Evolutionary conservation across 179 eudicot genomes (phyloP), one percentile per base, ranked within the genome.

Genomic region (Silene vulgaris): DNA sequence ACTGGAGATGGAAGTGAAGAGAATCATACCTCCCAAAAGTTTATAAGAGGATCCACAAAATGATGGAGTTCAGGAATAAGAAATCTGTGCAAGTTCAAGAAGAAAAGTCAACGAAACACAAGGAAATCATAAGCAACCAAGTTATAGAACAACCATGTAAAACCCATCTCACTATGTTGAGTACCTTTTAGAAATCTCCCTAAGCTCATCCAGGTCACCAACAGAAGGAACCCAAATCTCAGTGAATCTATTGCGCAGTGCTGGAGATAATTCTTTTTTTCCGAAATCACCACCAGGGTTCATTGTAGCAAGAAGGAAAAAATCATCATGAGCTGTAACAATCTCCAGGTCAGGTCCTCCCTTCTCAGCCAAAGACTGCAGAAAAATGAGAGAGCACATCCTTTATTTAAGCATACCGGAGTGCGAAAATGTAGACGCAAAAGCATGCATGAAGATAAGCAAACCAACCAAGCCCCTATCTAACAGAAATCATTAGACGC

Each of bases 231-330:
- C 97, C 99, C 99, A 95, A 77, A 95, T 92, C 85, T 95, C 99
- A 19, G 99, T 95, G 81, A 95, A 95, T 65, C 99, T 85, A 81
- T 95, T 95, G 75, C 99, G 99, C 65, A 95, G 96, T 45, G 99
- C 99, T 43, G 99, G 99, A 61, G 99, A 95, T 37, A 95, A 79
- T 79, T 95, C 99, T 68, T 95, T 95, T 76, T 95, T 95, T 66
- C 99, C 99, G 85, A 83, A 92, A 85, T 95, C 99, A 64, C 99
- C 99, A 75, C 99, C 97, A 80, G 99, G 99, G 74, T 95, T 95
- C 99, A 95, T 95, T 78, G 99, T 95, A 72, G 99, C 97, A 65
- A 95, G 96, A 70, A 95, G 86, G 74, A 95, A 89, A 85, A 95
- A 95, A 45, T 89, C 85, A 17, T 85, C 84, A 87, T 92, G 88